Evolutionary conservation across 768 basidiomycete species (phyloP), one percentile per base, ranked within the genome.

Genomic region (Strobilomyces echinocephalus): DNA sequence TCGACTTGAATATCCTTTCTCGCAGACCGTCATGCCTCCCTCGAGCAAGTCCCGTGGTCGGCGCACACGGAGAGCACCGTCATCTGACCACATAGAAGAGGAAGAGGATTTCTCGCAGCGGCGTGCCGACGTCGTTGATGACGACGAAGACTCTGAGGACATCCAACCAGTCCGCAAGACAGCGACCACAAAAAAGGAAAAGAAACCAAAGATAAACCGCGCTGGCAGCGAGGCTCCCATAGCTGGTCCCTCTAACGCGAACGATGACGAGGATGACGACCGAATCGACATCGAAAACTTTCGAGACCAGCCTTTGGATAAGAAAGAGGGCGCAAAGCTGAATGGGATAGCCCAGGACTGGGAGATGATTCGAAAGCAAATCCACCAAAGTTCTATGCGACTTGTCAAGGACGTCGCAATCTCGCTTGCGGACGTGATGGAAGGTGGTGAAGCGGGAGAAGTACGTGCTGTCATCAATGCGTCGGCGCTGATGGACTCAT

Each of bases 271-370:
- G 1, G 69, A 79, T 0, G 78, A 81, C 44, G 78, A 75, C 34
- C 68, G 69, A 18, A 84, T 89, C 48, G 82, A 88, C 55, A 77
- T 84, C 26, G 71, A 76, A 34, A 77, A 80, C 63, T 84, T 91
- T 56, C 70, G 61, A 7, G 79, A 89, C 66, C 85, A 88, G 55
- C 87, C 90, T 16, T 68, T 92, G 47, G 73, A 76, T 50, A 78
- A 69, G 60, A 71, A 72, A 10, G 81, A 87, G 43, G 70, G 74
- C 31, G 55, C 64, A 30, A 84, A 78, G 63, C 66, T 90, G 30
- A 70, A 74, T 9, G 84, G 85, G 12, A 72, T 88, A 41, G 69
- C 81, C 0, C 65, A 73, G 2, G 87, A 90, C 67, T 90, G 88
- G 88, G 64, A 74, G 20, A 66, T 69, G 56, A 74, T 87, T 62